Conservation (phyloP, 495 filamentous ascomycete genomes). For the Tuber magnatum region DNA sequence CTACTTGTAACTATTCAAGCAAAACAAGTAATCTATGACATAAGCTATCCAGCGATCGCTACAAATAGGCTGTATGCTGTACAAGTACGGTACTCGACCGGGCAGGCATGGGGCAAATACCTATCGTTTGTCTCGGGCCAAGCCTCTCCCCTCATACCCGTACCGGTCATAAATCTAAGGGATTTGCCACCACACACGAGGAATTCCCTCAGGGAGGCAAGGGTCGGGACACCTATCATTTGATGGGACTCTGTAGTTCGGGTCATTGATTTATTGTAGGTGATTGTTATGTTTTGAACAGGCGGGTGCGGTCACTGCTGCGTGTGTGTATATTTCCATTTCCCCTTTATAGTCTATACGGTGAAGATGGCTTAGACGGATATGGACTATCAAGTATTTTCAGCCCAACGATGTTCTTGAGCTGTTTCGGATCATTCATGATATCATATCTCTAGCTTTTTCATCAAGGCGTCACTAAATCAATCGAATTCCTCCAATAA, state of each 20-base stretch:
- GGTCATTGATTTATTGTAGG: neutral
- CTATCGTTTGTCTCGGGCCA: neutral
- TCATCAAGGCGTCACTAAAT: neutral
- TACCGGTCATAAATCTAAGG: neutral
- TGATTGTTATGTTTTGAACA: neutral
- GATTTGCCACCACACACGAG: neutral
- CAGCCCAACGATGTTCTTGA: neutral
- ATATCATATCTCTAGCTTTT: neutral
- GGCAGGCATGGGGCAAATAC: neutral
- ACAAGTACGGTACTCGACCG: neutral
- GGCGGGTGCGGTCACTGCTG: too few relatives aligned
- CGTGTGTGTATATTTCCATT: neutral
- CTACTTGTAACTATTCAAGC: neutral
- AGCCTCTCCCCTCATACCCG: neutral
- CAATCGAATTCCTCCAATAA: neutral
- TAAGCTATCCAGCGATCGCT: neutral
- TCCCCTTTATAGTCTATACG: neutral
- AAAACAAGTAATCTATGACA: neutral
- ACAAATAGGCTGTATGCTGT: neutral
- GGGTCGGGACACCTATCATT: neutral
- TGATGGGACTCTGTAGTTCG: neutral
- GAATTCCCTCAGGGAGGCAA: neutral
- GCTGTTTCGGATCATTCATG: neutral
- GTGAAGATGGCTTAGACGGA: neutral
- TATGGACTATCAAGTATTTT: neutral